phyloP scores from a whole-genome alignment of 208 protist genomes.

The Leishmania gerbilli region DNA sequence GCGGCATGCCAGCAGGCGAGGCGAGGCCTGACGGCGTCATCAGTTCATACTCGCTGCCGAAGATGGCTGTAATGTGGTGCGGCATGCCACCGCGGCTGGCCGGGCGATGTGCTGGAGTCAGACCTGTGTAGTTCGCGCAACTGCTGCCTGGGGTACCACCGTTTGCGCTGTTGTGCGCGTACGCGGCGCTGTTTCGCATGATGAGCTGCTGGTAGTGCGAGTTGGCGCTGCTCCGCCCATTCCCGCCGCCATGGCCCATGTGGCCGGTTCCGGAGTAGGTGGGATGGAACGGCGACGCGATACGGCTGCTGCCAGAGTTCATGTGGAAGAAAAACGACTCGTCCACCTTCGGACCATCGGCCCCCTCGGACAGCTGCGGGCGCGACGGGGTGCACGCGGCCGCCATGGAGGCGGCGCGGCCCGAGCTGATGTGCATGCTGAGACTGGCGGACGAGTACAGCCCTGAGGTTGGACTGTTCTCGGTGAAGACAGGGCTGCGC shows the following conservation, averaged over 20 bases:
- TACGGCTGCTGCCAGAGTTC: constrained; percentile 35
- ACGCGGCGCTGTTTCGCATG: constrained; percentile 14
- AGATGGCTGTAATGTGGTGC: constrained; percentile 31
- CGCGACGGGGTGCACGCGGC: constrained; percentile 39
- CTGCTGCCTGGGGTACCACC: constrained; percentile 21
- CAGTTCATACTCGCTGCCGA: constrained; percentile 31
- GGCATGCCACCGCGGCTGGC: constrained; percentile 25
- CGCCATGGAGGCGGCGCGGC: constrained; percentile 24
- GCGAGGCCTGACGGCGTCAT: constrained; percentile 29
- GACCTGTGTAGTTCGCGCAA: constrained; percentile 10
- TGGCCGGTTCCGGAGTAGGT: constrained; percentile 16
- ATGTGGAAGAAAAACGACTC: constrained; percentile 35
- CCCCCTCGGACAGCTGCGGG: constrained; percentile 26
- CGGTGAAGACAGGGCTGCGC: constrained; percentile 35
- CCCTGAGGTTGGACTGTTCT: constrained; percentile 35
- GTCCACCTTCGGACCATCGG: constrained; percentile 33
- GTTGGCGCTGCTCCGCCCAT: constrained; percentile 10
- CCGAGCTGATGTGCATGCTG: constrained; percentile 34
- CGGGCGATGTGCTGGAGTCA: constrained; percentile 29
- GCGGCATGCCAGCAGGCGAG: constrained; percentile 26
- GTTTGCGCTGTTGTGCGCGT: constrained; percentile 15
- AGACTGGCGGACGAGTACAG: constrained; percentile 25
- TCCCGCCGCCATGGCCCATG: constrained; percentile 2
- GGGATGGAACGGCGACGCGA: constrained; percentile 27
- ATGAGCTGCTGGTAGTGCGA: constrained; percentile 31